A percentile compares a stretch with the other conserved stretches of the same genome.
Conservation (phyloP, 2,329 filamentous ascomycete genomes). For the Fusarium domesticum region DNA sequence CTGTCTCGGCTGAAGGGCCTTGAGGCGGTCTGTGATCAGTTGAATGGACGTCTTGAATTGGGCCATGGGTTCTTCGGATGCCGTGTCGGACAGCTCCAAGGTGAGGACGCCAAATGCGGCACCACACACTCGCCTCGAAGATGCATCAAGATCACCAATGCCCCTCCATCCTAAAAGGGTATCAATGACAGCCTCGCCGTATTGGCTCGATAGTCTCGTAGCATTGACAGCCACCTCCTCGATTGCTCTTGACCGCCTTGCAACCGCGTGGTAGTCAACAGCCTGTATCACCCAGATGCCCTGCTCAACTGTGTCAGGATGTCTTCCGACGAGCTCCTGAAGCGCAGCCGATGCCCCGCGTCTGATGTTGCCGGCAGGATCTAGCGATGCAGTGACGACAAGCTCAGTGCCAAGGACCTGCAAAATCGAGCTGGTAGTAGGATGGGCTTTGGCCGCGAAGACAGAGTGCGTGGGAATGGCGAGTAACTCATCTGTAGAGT, state of each 20-base stretch:
- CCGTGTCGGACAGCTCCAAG: conserved; percentile 36
- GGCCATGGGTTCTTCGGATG: conserved; percentile 16
- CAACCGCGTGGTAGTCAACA: conserved; percentile 91
- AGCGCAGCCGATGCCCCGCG: conserved; percentile 89
- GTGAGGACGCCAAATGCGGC: conserved; percentile 62
- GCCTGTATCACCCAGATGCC: conserved; percentile 85
- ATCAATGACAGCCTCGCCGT: conserved; percentile 66
- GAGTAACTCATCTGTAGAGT: conserved; percentile 74
- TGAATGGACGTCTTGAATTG: conserved; percentile 37
- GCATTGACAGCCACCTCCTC: conserved; percentile 70
- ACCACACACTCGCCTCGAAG: conserved; percentile 70
- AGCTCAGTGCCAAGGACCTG: conserved; percentile 80
- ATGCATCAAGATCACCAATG: conserved; percentile 72
- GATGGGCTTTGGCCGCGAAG: conserved; percentile 39
- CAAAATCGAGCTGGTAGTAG: conserved; percentile 51
- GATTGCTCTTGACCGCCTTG: conserved; percentile 79
- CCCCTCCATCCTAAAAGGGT: conserved; percentile 82
- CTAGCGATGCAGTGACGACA: conserved; percentile 76
- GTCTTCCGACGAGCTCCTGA: conserved; percentile 89
- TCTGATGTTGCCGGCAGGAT: conserved; percentile 89
- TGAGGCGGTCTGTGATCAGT: conserved; percentile 44
- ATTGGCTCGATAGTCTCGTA: conserved; percentile 64
- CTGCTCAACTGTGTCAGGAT: conserved; percentile 77
- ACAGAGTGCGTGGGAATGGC: conserved; percentile 53
- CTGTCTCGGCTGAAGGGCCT: conserved; percentile 50